Evolutionary conservation across 441 rosid genomes (phyloP).

Genomic region (Omphalea diandra): DNA sequence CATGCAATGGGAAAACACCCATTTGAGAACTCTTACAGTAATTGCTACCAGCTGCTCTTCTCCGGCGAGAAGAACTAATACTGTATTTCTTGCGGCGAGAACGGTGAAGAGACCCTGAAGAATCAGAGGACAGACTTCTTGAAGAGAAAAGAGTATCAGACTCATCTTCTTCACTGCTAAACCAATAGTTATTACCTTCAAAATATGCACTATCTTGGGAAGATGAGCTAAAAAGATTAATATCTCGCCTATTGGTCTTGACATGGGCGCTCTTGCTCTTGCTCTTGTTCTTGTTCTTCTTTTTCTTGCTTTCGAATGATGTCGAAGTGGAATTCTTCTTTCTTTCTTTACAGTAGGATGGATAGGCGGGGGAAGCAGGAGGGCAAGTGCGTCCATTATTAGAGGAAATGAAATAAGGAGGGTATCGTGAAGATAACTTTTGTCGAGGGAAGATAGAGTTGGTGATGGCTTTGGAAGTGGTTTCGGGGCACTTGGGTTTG

Average conservation of each 20-base stretch:
- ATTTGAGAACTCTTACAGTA: conserved; percentile 4
- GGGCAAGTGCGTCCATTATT: conserved; percentile 34
- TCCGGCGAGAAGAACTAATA: conserved; percentile 8
- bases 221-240: conserved; percentile 39
- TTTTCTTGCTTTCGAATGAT: conserved; percentile 23
- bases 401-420: conserved; percentile 25
- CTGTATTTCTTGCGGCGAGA: conserved; percentile 9
- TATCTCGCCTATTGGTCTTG: conserved; percentile 30
- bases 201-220: conserved; percentile 41
- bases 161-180: conserved; percentile 59
- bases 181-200: conserved; percentile 39
- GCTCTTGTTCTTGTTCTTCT: conserved; percentile 35
- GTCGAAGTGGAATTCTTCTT: conserved; percentile 7
- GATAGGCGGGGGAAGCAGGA: conserved; percentile 39
- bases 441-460: conserved; percentile 29
- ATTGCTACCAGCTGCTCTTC: conserved; percentile 20
- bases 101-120: conserved; percentile 35
- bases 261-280: neutral
- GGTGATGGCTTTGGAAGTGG: conserved; percentile 17
- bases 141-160: conserved; percentile 66
- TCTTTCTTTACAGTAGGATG: conserved; percentile 31
- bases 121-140: conserved; percentile 57
- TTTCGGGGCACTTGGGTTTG: conserved; percentile 39
- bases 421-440: conserved; percentile 29
- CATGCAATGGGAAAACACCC: conserved; percentile 30